Conservation (phyloP, 2,329 filamentous ascomycete species). For the Stachybotrys elegans region DNA sequence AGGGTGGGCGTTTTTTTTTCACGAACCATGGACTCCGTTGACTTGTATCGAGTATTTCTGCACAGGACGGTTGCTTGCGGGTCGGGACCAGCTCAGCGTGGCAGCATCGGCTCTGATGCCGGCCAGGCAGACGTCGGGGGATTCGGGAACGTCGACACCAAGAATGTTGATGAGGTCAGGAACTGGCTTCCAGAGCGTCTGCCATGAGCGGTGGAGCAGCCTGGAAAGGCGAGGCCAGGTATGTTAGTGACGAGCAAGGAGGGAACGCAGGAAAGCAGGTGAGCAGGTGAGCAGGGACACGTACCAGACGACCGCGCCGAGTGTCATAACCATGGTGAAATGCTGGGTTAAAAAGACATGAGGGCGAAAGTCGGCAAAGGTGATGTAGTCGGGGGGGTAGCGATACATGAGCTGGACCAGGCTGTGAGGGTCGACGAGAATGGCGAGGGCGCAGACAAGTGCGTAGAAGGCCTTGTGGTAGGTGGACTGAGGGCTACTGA, state of each 20-base stretch:
- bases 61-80: slow-evolving; percentile 60
- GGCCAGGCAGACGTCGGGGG: slow-evolving; percentile 84
- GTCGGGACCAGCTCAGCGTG: slow-evolving; percentile 84
- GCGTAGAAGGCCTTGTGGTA: slow-evolving; percentile 25
- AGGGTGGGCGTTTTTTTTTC: no score
- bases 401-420: slow-evolving; percentile 21
- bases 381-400: slow-evolving; percentile 18
- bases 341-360: slow-evolving; percentile 43
- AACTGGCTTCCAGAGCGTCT: slow-evolving; percentile 85
- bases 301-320: slow-evolving; percentile 50
- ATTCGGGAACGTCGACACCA: slow-evolving; percentile 86
- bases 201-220: slow-evolving; percentile 80
- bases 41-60: slow-evolving; percentile 89
- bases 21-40: slow-evolving; percentile 80
- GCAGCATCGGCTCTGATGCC: slow-evolving; percentile 84
- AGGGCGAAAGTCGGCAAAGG: slow-evolving; percentile 36
- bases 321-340: slow-evolving; percentile 50
- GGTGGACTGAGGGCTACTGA: slow-evolving; percentile 26
- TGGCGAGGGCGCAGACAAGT: slow-evolving; percentile 23
- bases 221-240: slow-evolving; percentile 34
- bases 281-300: slow-evolving; percentile 16
- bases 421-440: slow-evolving; percentile 27
- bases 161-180: slow-evolving; percentile 86
- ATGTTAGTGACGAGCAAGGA: slow-evolving; percentile 10
- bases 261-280: slow-evolving; percentile 4